Evolutionary conservation across 139 green algal genomes (phyloP).

Genomic region (Diplosphaera chodatii): DNA sequence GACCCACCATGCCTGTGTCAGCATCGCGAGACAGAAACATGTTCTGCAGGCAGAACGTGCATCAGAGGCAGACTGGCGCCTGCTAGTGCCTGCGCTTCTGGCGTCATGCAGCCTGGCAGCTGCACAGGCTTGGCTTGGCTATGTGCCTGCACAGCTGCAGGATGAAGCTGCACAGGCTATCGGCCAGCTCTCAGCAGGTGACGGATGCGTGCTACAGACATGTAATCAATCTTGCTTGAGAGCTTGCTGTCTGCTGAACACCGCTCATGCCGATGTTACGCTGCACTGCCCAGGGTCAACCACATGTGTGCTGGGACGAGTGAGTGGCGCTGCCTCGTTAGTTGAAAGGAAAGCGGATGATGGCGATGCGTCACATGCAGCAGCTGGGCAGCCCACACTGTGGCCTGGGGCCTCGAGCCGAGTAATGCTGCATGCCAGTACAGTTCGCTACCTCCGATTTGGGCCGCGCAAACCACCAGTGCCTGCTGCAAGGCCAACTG

Average conservation of each 20-base stretch:
- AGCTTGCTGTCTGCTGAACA: too few relatives aligned
- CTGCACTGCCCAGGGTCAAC: too few relatives aligned
- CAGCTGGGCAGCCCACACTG: background rate
- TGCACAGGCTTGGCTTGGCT: constrained; percentile 21
- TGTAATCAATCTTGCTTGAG: too few relatives aligned
- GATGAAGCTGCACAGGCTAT: background rate
- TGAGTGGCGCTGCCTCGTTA: too few relatives aligned
- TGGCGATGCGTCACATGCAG: background rate
- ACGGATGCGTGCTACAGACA: too few relatives aligned
- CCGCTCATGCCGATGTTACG: too few relatives aligned
- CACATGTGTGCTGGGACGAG: too few relatives aligned
- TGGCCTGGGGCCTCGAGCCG: background rate
- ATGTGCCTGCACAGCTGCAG: constrained; percentile 16
- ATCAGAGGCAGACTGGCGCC: constrained; percentile 12
- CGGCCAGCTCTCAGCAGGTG: background rate
- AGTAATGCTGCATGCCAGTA: background rate
- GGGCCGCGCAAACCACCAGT: background rate
- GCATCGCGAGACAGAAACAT: too few relatives aligned
- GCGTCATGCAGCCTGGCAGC: constrained; percentile 15
- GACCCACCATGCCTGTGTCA: background rate
- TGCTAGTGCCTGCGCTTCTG: constrained; percentile 11
- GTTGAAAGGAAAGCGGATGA: background rate
- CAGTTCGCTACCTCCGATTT: background rate
- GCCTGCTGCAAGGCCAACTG: too few relatives aligned
- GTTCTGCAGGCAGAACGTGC: background rate